Evolutionary conservation across 495 filamentous ascomycete genomes (phyloP).

Genomic region (Glarea lozoyensis): DNA sequence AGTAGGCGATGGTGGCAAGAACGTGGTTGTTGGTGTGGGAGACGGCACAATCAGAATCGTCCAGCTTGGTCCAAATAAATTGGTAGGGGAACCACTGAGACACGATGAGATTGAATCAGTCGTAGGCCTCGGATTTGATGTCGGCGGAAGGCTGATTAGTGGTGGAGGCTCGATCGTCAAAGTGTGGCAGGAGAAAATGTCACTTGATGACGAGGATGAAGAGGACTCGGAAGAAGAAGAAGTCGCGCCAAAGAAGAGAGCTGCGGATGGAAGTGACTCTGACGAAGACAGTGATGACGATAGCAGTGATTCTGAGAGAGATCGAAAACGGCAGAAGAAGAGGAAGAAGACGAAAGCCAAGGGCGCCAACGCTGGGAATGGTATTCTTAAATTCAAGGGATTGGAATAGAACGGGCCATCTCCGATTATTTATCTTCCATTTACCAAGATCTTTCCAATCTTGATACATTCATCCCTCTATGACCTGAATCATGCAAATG

Average conservation of each 20-base stretch:
- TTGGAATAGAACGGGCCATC: constrained; percentile 32
- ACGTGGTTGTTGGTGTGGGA: constrained; percentile 65
- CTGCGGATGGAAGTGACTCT: constrained; percentile 2
- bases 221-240: constrained; percentile 29
- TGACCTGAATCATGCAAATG: no score
- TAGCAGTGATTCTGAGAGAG: constrained; percentile 25
- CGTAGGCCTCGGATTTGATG: constrained; percentile 70
- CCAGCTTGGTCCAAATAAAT: constrained; percentile 48
- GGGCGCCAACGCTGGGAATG: constrained; percentile 43
- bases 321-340: constrained; percentile 32
- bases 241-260: constrained; percentile 25
- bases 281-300: constrained; percentile 17
- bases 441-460: no score
- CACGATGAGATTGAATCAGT: constrained; percentile 85
- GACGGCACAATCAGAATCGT: constrained; percentile 48
- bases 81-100: constrained; percentile 45
- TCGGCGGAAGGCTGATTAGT: constrained; percentile 73
- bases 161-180: constrained; percentile 77
- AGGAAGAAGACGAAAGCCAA: constrained; percentile 50
- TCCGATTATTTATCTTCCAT: no score
- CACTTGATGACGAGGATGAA: constrained; percentile 28
- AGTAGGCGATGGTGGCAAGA: constrained; percentile 54
- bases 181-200: constrained; percentile 62
- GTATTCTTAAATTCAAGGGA: constrained; percentile 56
- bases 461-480: no score